A percentile compares a stretch with the other conserved stretches of the same genome.
These are phyloP conservation scores for Boletellus deceptivus DNA, from an alignment of 1,284 basidiomycete species.

Conservation along the genomic window DNA sequence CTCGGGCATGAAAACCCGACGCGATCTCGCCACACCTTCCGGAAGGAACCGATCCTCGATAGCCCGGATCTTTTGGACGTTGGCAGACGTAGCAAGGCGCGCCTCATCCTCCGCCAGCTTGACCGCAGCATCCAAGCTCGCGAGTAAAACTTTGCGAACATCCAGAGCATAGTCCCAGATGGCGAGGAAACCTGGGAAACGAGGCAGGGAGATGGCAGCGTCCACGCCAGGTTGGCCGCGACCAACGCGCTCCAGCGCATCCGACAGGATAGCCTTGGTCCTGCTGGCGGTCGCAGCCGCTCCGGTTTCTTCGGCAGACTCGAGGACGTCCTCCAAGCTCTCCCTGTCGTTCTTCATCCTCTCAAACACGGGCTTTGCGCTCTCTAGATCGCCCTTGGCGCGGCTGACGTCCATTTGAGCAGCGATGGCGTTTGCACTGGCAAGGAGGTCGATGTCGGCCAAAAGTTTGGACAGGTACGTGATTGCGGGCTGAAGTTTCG, in stretches of 20 bases:
- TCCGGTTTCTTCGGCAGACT: conserved; percentile 78
- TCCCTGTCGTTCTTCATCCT: conserved; percentile 79
- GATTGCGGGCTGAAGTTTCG: conserved; percentile 93
- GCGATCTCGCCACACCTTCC: conserved; percentile 73
- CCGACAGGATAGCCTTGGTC: conserved; percentile 62
- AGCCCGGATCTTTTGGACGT: conserved; percentile 68
- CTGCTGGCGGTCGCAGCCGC: conserved; percentile 53
- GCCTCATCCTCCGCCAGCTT: conserved; percentile 84
- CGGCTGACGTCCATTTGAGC: conserved; percentile 79
- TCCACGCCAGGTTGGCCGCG: conserved; percentile 70
- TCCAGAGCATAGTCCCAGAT: conserved; percentile 90
- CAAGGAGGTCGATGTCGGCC: conserved; percentile 85
- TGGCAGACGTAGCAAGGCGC: conserved; percentile 62
- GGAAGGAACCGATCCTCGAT: conserved; percentile 84
- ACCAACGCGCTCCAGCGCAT: conserved; percentile 77
- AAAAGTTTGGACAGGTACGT: conserved; percentile 92
- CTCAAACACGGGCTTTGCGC: conserved; percentile 81
- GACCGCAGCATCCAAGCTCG: conserved; percentile 83
- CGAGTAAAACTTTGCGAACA: conserved; percentile 77
- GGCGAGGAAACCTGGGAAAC: conserved; percentile 84
- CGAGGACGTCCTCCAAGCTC: conserved; percentile 75
- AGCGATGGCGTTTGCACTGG: conserved; percentile 82
- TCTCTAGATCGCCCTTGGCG: conserved; percentile 70
- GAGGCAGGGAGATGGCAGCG: conserved; percentile 59
- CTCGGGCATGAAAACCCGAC: conserved; percentile 89